Evolutionary conservation across 192 early-diverging fungal genomes (phyloP), one percentile per base, ranked within the genome.

Genomic region (Linnemannia schmuckeri): DNA sequence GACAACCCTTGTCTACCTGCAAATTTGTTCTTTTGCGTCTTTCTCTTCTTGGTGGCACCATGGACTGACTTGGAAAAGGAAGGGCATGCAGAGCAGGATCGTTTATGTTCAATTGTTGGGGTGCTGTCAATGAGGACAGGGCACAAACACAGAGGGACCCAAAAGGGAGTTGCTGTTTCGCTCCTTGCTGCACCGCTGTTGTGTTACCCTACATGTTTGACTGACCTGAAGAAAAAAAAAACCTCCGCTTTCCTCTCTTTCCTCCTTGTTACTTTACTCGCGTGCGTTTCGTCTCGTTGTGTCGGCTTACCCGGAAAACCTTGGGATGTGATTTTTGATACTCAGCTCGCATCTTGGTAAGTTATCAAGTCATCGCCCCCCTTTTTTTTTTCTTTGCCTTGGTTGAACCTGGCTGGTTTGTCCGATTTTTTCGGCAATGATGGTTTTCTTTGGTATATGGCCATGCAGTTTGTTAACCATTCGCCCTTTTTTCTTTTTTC

Each of bases 301-400:
- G 37, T 33, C 41, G 20, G 17, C 33, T 20, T 7, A 74, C 30
- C 44, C 47, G 73, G 73, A 49, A 74, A 74, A 44, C 17, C n/a
- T 72, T 33, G 61, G 61, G 12, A 66, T 15, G 3, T 55, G 38
- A 15, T 42, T 35, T 71, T 85, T 76, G 74, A 80, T 75, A 73
- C 79, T 78, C 84, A 87, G 84, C 84, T 33, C 78, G 84, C 37
- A 87, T 87, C 84, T 70, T 87, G 84, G 84, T 87, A 81, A 80
- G 83, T 55, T 18, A 52, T 6, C 17, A 18, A 30, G 20, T 37
- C 38, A 15, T 42, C 10, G 17, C 38, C 8, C 8, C 27, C 40
- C 22, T 54, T 54, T 68, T 41, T 77, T 20, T 40, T 71, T 71
- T 35, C 20, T 71, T 41, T 27, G 0, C 44, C 44, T 46, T 46